These are phyloP conservation scores for Monosporascus sp. DNA, from an alignment of 2,329 filamentous ascomycete species.

Conservation along the genomic window DNA sequence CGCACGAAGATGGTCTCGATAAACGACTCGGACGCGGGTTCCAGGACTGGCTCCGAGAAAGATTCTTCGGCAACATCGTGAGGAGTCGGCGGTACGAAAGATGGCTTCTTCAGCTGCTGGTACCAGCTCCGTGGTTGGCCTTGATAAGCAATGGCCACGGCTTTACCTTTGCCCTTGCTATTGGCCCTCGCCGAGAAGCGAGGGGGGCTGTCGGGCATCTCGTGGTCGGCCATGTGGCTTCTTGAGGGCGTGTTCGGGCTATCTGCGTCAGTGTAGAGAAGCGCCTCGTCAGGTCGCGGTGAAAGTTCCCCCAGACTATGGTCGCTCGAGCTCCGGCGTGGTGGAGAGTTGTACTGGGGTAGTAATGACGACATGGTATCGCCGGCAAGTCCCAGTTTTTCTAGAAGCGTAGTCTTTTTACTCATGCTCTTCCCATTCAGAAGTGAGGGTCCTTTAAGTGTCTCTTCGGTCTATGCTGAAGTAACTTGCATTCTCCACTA, in stretches of 20 bases:
- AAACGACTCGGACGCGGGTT: constrained; percentile 14
- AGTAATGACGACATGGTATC: constrained; percentile 17
- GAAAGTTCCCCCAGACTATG: constrained; percentile 26
- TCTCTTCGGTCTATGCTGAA: neutral
- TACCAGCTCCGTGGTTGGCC: constrained; percentile 3
- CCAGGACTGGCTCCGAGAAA: constrained; percentile 10
- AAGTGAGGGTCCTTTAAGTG: neutral
- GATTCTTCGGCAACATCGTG: constrained; percentile 18
- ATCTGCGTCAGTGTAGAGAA: constrained; percentile 15
- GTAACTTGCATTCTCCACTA: too few relatives aligned
- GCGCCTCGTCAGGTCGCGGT: constrained; percentile 22
- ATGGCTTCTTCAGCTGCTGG: constrained; percentile 2
- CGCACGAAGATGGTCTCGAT: constrained; percentile 23
- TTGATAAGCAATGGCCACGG: constrained; percentile 14
- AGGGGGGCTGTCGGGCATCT: neutral
- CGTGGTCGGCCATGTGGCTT: neutral
- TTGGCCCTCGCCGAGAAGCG: neutral
- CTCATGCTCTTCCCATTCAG: constrained; percentile 15
- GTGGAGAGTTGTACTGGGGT: constrained; percentile 15
- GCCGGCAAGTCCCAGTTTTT: constrained; percentile 20
- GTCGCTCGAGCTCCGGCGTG: constrained; percentile 15
- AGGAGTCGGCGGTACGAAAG: constrained; percentile 7
- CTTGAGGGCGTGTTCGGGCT: constrained; percentile 1
- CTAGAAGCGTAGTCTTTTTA: constrained; percentile 19
- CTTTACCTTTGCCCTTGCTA: constrained; percentile 12